phyloP scores from a whole-genome alignment of 1,284 basidiomycete genomes.

The Leucocoprinus gongylophorus region DNA sequence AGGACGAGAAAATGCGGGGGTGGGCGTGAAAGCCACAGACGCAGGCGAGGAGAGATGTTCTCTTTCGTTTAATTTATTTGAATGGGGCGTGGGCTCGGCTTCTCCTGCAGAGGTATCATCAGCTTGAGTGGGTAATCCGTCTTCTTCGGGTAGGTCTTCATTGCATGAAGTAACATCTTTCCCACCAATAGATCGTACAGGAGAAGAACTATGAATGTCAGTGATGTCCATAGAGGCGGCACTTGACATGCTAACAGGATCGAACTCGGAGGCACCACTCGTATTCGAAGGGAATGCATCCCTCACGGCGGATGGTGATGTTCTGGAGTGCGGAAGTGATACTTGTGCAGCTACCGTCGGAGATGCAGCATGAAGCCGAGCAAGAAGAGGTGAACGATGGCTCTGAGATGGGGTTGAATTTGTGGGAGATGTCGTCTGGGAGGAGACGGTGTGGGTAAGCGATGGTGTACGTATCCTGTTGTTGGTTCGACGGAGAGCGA shows the following conservation, averaged over 20 bases:
- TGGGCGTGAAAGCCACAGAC: constrained; percentile 54
- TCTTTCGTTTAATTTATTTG: constrained; percentile 16
- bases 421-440: constrained; percentile 50
- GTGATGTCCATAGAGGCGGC: constrained; percentile 44
- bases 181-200: constrained; percentile 21
- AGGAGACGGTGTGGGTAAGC: constrained; percentile 56
- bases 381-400: constrained; percentile 36
- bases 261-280: constrained; percentile 19
- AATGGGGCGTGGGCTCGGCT: constrained; percentile 28
- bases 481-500: constrained; percentile 48
- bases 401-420: constrained; percentile 58
- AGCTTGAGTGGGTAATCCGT: constrained; percentile 1
- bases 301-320: constrained; percentile 40
- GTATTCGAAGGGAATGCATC: constrained; percentile 22
- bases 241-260: constrained; percentile 27
- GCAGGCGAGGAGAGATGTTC: constrained; percentile 32
- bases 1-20: constrained; percentile 54
- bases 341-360: constrained; percentile 41
- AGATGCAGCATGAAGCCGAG: constrained; percentile 36
- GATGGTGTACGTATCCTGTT: constrained; percentile 64
- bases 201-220: constrained; percentile 38
- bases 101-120: constrained; percentile 22
- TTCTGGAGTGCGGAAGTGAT: constrained; percentile 51
- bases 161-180: constrained; percentile 14
- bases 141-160: constrained; percentile 10